Evolutionary conservation across 768 basidiomycete species (phyloP), one percentile per base, ranked within the genome.

Genomic region (Mycena maculata): DNA sequence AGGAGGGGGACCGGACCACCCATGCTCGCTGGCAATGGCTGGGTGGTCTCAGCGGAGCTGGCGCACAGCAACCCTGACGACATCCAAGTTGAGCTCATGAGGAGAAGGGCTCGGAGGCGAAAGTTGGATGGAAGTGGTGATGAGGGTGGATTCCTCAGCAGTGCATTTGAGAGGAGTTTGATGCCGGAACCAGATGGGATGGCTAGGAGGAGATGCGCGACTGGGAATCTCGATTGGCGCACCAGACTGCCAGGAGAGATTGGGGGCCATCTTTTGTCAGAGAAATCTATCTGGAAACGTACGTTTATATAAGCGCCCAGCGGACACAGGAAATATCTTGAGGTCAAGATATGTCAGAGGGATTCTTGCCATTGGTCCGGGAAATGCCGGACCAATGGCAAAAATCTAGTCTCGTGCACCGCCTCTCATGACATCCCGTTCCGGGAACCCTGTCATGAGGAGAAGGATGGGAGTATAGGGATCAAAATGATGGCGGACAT

Each of bases 11-110:
- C 44, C 44, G 8, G n/a, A 25, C 48, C 48, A 49, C 48, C 23
- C 48, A 27, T 49, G 48, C 27, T 49, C 48, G 3, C 23, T 22
- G 3, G 48, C 48, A 25, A 49, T 49, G 6, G 48, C 48, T 13
- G 48, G 48, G 48, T 49, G 48, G 48, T 49, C 48, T n/a, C 23
- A 49, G 7, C 48, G 48, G 16, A 49, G 48, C 16, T 49, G 48
- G 11, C 48, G 48, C 23, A 49, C 6, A 15, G 48, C 48, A 27
- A 23, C 28, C 16, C 12, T 49, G 48, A 49, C 15, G 9, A 49
- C 23, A 28, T 49, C 23, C 2, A 49, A 7, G 22, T 25, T 25
- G 6, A 49, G 28, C 23, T n/a, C n/a, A n/a, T n/a, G n/a, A n/a
- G n/a, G n/a, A n/a, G 48, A 49, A 10, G 48, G 15, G 28, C 9